Conservation (phyloP, 148 eudicot species). For the Rhododendron williamsianum region DNA sequence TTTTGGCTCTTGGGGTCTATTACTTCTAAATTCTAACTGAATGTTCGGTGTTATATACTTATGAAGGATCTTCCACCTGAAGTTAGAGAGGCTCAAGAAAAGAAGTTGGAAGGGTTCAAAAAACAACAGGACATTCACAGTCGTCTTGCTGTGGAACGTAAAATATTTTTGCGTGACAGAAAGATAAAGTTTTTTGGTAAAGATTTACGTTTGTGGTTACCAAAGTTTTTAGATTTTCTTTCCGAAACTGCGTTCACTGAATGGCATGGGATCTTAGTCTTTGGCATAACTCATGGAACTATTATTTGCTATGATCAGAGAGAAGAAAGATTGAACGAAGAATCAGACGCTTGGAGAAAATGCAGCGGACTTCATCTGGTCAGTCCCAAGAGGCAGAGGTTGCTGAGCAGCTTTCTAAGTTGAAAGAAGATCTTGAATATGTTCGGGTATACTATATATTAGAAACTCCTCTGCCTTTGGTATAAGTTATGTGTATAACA, state of each 20-base stretch:
- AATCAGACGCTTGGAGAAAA: constrained; percentile 82
- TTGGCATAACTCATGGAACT: constrained; percentile 5
- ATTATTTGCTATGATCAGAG: constrained; percentile 33
- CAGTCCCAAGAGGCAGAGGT: constrained; percentile 63
- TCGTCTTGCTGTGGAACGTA: constrained; percentile 72
- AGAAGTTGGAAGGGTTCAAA: constrained; percentile 76
- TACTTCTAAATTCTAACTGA: neutral
- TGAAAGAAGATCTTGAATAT: constrained; percentile 97
- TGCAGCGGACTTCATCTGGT: constrained; percentile 58
- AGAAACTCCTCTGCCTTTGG: neutral
- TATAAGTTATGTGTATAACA: neutral
- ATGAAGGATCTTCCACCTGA: constrained; percentile 78
- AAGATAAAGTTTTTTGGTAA: constrained; percentile 90
- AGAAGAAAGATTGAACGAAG: constrained; percentile 90
- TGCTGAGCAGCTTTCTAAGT: constrained; percentile 53
- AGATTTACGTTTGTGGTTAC: neutral
- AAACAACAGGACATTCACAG: constrained; percentile 66
- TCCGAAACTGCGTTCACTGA: neutral
- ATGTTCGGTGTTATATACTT: neutral
- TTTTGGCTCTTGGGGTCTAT: neutral
- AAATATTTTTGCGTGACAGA: constrained; percentile 63
- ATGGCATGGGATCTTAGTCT: neutral
- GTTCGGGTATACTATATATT: constrained; percentile 58
- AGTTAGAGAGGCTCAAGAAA: constrained; percentile 65
- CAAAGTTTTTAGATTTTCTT: neutral